phyloP scores from a whole-genome alignment of 2,329 filamentous ascomycete genomes.

The Pseudopithomyces chartarum region DNA sequence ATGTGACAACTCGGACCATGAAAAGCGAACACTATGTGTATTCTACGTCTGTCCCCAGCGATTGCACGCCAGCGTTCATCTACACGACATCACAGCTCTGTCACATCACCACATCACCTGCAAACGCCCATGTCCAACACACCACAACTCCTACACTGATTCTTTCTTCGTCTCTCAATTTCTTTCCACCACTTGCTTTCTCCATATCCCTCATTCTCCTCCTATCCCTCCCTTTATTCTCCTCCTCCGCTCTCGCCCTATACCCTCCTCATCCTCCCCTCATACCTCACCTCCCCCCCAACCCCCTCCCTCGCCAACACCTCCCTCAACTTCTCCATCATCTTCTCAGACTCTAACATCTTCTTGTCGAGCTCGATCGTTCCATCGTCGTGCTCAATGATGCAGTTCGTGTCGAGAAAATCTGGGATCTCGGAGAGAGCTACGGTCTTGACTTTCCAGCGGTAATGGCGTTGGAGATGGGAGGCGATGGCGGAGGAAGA shows the following conservation, averaged over 20 bases:
- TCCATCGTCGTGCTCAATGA: not conserved
- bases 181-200: not conserved
- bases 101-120: too few relatives aligned
- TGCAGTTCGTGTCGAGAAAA: not conserved
- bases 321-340: not conserved
- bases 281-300: not conserved
- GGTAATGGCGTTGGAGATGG: not conserved
- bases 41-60: too few relatives aligned
- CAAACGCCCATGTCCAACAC: too few relatives aligned
- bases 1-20: too few relatives aligned
- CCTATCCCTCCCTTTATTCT: not conserved
- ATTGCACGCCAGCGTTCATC: too few relatives aligned
- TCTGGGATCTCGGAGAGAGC: not conserved
- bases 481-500: not conserved
- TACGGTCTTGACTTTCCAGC: not conserved
- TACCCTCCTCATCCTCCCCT: not conserved
- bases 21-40: too few relatives aligned
- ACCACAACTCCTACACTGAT: too few relatives aligned
- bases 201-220: not conserved
- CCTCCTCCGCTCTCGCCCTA: not conserved
- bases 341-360: not conserved
- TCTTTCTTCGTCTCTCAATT: too few relatives aligned
- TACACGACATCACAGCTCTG: too few relatives aligned
- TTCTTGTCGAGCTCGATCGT: not conserved
- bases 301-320: not conserved